A percentile compares a stretch with the other conserved stretches of the same genome.
phyloP scores from a whole-genome alignment of 768 basidiomycete species.

The Rhizopogon vesiculosus region DNA sequence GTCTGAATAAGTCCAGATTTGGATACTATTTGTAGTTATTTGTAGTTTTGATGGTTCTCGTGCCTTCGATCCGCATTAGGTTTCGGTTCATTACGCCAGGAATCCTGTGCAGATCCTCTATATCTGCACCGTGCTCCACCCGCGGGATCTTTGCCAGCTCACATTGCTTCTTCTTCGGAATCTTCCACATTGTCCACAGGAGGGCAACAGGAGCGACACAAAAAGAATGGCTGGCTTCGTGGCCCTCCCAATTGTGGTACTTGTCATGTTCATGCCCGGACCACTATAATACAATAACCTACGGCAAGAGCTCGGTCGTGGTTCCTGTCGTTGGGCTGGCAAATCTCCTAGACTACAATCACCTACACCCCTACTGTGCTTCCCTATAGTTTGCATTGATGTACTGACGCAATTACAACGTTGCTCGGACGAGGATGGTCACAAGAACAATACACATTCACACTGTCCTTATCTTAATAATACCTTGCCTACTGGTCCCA shows the following conservation, averaged over 20 bases:
- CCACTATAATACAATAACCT: background rate
- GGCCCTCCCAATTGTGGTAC: too few relatives aligned
- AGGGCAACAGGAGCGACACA: background rate
- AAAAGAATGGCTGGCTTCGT: background rate
- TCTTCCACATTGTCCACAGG: background rate
- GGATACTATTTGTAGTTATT: background rate
- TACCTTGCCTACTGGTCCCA: background rate
- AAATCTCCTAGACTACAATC: constrained; percentile 9
- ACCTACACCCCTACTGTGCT: constrained; percentile 2
- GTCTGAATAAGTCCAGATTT: constrained; percentile 25
- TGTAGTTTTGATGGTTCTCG: constrained; percentile 2
- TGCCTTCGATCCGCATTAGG: constrained; percentile 5
- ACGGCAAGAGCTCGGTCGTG: background rate
- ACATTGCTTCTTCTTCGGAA: background rate
- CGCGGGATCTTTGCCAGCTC: background rate
- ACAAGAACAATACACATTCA: background rate
- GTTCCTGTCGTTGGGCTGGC: background rate
- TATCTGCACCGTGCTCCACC: background rate
- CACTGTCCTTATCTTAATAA: background rate
- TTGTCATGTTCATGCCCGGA: too few relatives aligned
- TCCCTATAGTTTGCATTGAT: background rate
- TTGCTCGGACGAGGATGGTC: constrained; percentile 17
- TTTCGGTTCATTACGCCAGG: background rate
- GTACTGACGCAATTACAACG: constrained; percentile 10
- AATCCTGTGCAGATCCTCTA: background rate